Percentiles rank a stretch among this genome's conserved stretches.
Evolutionary conservation across 1,284 basidiomycete genomes (phyloP).

Genomic region (Leccinum subfulvum): DNA sequence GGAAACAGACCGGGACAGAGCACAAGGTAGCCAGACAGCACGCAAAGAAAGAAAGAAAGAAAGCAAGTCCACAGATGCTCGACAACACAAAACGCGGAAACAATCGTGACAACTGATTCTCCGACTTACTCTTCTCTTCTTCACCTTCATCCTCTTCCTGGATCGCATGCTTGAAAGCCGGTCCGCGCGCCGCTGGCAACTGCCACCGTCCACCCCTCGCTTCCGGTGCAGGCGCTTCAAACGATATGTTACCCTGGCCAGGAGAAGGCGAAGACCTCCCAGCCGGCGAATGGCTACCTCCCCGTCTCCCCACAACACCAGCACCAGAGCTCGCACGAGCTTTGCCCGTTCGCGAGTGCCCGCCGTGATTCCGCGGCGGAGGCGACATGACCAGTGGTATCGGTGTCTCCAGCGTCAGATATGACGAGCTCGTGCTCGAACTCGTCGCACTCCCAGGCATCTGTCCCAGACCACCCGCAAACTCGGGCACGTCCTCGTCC

Average conservation of each 20-base stretch:
- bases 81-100: conserved; percentile 11
- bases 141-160: conserved; percentile 78
- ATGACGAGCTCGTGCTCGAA: conserved; percentile 25
- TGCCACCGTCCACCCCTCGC: conserved; percentile 55
- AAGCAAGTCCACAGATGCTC: conserved; percentile 7
- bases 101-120: not conserved
- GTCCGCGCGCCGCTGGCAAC: conserved; percentile 60
- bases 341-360: conserved; percentile 28
- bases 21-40: conserved; percentile 6
- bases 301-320: conserved; percentile 31
- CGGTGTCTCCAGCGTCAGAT: conserved; percentile 30
- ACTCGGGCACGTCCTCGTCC: conserved; percentile 73
- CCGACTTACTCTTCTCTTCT: conserved; percentile 47
- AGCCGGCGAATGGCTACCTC: conserved; percentile 56
- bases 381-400: conserved; percentile 40
- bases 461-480: conserved; percentile 77
- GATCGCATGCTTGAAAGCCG: conserved; percentile 63
- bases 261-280: conserved; percentile 59
- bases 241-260: conserved; percentile 40
- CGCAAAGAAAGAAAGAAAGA: not conserved
- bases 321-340: conserved; percentile 21
- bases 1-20: conserved; percentile 5
- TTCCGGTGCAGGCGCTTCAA: conserved; percentile 43
- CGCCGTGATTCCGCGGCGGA: conserved; percentile 38
- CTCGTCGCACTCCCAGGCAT: conserved; percentile 44